phyloP scores from a whole-genome alignment of 164 flowering plant species.

The Magnolia sinica region DNA sequence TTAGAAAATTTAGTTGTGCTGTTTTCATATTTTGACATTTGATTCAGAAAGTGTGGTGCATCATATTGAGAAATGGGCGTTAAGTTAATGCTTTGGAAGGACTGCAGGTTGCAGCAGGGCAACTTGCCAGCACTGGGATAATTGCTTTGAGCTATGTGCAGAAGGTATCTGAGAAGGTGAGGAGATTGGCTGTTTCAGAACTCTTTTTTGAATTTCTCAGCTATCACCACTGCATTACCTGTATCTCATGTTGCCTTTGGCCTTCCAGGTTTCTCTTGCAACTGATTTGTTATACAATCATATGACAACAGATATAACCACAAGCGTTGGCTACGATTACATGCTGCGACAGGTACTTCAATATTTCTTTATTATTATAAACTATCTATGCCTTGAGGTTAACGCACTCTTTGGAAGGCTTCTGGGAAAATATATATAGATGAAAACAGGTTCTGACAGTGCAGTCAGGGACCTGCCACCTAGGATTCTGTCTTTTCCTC shows the following conservation, averaged over 20 bases:
- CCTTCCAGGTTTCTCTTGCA: constrained; percentile 77
- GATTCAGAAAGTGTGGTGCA: too few relatives aligned
- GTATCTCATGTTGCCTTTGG: neutral
- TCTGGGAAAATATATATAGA: too few relatives aligned
- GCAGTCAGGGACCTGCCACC: too few relatives aligned
- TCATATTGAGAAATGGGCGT: neutral
- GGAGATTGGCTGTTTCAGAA: neutral
- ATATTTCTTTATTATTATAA: neutral
- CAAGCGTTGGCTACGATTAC: constrained; percentile 94
- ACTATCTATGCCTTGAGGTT: neutral
- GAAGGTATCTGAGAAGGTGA: constrained; percentile 92
- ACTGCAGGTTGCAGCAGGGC: constrained; percentile 86
- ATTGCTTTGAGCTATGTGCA: constrained; percentile 89
- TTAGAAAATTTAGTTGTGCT: too few relatives aligned
- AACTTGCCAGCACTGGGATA: constrained; percentile 89
- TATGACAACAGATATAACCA: constrained; percentile 81
- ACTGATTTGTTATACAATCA: constrained; percentile 89
- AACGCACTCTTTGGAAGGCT: too few relatives aligned
- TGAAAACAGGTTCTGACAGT: too few relatives aligned
- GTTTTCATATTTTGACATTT: too few relatives aligned
- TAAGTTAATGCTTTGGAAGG: neutral
- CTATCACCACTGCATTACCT: neutral
- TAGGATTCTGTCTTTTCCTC: too few relatives aligned
- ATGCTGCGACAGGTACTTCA: constrained; percentile 78
- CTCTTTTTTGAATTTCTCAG: neutral